Percentiles rank a stretch among this genome's conserved stretches.
Conservation (phyloP, 164 flowering plant species). For the Kalanchoe fedtschenkoi region DNA sequence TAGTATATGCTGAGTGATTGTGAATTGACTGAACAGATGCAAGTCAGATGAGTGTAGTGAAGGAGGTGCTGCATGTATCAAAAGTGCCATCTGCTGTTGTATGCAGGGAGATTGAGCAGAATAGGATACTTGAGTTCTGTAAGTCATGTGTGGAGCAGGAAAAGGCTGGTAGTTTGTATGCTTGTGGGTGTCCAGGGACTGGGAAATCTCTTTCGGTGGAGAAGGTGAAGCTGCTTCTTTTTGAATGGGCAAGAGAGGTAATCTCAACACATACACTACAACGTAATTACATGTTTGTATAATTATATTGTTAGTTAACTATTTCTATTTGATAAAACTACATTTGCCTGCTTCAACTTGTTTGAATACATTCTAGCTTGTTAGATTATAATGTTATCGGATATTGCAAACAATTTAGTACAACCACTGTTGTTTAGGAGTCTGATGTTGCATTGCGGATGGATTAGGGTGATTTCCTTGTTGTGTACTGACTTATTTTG, state of each 20-base stretch:
- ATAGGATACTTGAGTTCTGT: conserved; percentile 60
- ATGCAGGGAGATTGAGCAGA: conserved; percentile 55
- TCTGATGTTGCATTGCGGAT: not conserved
- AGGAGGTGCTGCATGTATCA: conserved; percentile 79
- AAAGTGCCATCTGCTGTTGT: conserved; percentile 36
- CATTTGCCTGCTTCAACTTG: too few relatives aligned
- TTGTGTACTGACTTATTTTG: not conserved
- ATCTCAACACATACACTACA: not conserved
- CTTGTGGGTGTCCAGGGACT: conserved; percentile 19
- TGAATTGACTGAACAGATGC: conserved; percentile 24
- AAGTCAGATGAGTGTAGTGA: conserved; percentile 51
- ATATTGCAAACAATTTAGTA: too few relatives aligned
- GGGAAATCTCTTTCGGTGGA: conserved; percentile 81
- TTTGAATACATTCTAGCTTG: too few relatives aligned
- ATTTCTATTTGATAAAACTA: not conserved
- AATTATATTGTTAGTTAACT: not conserved
- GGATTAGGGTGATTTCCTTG: not conserved
- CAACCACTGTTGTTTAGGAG: not conserved
- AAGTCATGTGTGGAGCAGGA: conserved; percentile 47
- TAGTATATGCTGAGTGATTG: not conserved
- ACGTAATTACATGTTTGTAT: not conserved
- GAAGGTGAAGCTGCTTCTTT: conserved; percentile 48
- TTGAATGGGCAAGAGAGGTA: conserved; percentile 65
- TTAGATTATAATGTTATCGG: too few relatives aligned
- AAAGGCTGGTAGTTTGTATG: conserved; percentile 34